phyloP scores from a whole-genome alignment of 2,329 filamentous ascomycete species.

The Verticillium nonalfalfae region DNA sequence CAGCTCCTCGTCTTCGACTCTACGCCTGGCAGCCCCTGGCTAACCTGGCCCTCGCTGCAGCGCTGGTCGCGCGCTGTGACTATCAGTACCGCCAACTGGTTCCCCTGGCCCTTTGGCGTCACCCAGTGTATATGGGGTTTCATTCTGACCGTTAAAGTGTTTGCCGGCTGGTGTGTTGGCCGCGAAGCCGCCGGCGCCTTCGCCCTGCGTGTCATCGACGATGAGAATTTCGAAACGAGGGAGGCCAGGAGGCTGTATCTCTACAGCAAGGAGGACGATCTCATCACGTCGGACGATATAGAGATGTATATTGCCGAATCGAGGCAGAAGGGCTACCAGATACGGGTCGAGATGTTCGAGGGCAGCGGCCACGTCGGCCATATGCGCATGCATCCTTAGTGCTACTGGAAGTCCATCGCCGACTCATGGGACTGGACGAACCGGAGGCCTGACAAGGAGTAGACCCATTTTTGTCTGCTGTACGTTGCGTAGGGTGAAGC shows the following conservation, averaged over 20 bases:
- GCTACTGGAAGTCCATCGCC: conserved; percentile 49
- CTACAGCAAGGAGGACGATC: conserved; percentile 5
- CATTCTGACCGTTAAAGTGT: conserved; percentile 30
- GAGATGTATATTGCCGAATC: conserved; percentile 46
- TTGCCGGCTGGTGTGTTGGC: conserved; percentile 3
- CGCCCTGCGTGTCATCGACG: conserved; percentile 2
- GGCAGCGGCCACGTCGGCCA: conserved; percentile 56
- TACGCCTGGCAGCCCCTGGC: conserved; percentile 40
- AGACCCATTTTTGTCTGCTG: neutral
- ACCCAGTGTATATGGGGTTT: conserved; percentile 39
- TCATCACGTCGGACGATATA: conserved; percentile 50
- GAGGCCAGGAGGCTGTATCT: conserved; percentile 7
- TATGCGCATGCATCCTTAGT: conserved; percentile 46
- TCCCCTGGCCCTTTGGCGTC: conserved; percentile 42
- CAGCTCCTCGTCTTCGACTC: conserved; percentile 95
- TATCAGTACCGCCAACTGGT: conserved; percentile 35
- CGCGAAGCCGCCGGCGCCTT: conserved; percentile 7
- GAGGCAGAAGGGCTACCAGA: conserved; percentile 38
- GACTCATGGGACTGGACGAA: conserved; percentile 16
- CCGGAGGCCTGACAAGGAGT: neutral
- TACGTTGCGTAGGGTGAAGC: neutral
- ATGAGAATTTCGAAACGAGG: conserved; percentile 3
- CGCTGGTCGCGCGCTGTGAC: conserved; percentile 49
- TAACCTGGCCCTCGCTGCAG: conserved; percentile 32
- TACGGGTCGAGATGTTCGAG: conserved; percentile 46